phyloP scores from a whole-genome alignment of 2,329 filamentous ascomycete species.

The Fusarium hainanense region DNA sequence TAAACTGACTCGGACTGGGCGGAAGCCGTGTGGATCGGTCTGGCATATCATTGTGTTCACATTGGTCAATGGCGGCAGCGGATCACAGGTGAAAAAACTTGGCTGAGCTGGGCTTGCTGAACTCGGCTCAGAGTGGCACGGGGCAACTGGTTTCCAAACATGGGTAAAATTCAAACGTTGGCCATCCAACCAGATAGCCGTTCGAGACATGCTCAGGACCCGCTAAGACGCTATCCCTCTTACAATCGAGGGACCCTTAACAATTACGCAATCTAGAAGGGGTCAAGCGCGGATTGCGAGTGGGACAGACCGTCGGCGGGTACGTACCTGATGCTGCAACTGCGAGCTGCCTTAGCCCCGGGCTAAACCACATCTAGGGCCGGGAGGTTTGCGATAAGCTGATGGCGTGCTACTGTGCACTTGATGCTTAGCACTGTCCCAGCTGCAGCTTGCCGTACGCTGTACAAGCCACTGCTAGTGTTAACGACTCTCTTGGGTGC shows the following conservation, averaged over 20 bases:
- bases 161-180: conserved; percentile 32
- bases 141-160: conserved; percentile 35
- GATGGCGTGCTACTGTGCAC: conserved; percentile 45
- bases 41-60: background rate
- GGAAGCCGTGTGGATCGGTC: conserved; percentile 27
- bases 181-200: conserved; percentile 42
- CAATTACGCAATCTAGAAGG: conserved; percentile 40
- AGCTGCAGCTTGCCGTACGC: conserved; percentile 12
- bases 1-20: conserved; percentile 35
- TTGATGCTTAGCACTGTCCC: conserved; percentile 21
- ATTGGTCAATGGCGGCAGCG: conserved; percentile 31
- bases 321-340: conserved; percentile 37
- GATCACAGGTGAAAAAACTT: conserved; percentile 25
- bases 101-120: conserved; percentile 21
- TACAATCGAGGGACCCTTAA: conserved; percentile 35
- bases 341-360: conserved; percentile 28
- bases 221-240: conserved; percentile 27
- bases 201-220: conserved; percentile 28
- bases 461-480: conserved; percentile 14
- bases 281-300: conserved; percentile 32
- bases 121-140: conserved; percentile 36
- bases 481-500: background rate
- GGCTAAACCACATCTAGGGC: conserved; percentile 41
- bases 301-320: conserved; percentile 16
- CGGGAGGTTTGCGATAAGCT: conserved; percentile 47